Base-by-base conservation (phyloP, 148 eudicot species). In the Rhododendron ferrugineum region DNA sequence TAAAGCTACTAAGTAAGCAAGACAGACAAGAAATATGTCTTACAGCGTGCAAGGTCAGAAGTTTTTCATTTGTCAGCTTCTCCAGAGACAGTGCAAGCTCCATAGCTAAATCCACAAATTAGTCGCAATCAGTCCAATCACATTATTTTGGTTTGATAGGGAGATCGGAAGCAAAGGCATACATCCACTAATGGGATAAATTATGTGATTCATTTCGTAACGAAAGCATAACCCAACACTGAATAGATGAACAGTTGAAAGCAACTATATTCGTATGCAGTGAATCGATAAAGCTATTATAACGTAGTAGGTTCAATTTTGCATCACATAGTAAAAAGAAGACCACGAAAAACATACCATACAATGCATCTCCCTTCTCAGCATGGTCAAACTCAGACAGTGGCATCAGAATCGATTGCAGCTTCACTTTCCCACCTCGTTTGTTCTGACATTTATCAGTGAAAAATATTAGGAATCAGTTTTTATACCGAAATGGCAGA, bases 31-130 rank as follows among this genome's bases (percentile, higher is more conserved):
- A 83, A 78, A 16, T 0, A 46, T 70, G 42, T 83, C 93, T 92
- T 91, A 95, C 99, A 60, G 90, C 90, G 36, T 94, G 98, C 91
- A 95, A 78, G 88, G 91, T 92, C 84, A 96, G 85, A 68, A 96
- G 94, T 85, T 96, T 95, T 86, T 95, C 98, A 89, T 96, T 96
- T 26, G 93, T 92, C 80, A 96, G 89, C 90, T 96, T 96, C 88
- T 96, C 99, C 93, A 96, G 79, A 56, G 98, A 96, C 90, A 96
- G 83, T 1, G 99, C 95, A 85, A 96, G 97, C 85, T 96, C 98
- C 99, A 96, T 96, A 30, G 97, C 99, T 96, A 88, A 74, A 88
- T 58, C 28, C 76, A 28, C 62, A 86, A 49, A 13, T 26, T 66
- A 11, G 73, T n/a, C 34, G 2, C 32, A 34, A 34, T 34, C 36